Conservation (phyloP, 106 monocot species). For the Hemerocallis citrina region DNA sequence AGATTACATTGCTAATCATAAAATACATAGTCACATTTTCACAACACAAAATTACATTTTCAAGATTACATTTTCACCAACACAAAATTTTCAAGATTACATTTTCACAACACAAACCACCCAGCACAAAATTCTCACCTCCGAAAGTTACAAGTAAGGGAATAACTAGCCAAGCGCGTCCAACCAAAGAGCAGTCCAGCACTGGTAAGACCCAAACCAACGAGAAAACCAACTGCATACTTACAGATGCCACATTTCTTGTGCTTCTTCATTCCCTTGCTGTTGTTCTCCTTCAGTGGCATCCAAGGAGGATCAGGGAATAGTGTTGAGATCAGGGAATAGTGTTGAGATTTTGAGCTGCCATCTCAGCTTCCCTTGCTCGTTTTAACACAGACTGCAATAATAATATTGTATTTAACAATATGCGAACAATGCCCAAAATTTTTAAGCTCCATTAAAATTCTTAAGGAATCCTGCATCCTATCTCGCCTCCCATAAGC, state of each 20-base stretch:
- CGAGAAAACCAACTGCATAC: constrained; percentile 34
- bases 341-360: constrained; percentile 53
- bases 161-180: constrained; percentile 65
- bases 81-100: no score
- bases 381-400: no score
- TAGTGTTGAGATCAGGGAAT: constrained; percentile 38
- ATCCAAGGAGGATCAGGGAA: constrained; percentile 43
- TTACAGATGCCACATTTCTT: constrained; percentile 34
- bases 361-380: constrained; percentile 72
- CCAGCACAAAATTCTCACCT: no score
- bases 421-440: constrained; percentile 67
- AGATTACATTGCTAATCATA: no score
- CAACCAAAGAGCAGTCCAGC: constrained; percentile 69
- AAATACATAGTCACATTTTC: no score
- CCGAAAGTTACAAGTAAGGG: constrained; percentile 10
- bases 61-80: no score
- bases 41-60: no score
- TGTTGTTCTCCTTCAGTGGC: constrained; percentile 13
- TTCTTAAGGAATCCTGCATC: constrained; percentile 16
- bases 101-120: no score
- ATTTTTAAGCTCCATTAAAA: constrained; percentile 41
- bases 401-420: constrained; percentile 81
- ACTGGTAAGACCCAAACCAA: constrained; percentile 57
- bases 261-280: constrained; percentile 21
- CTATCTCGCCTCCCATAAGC: no score